phyloP scores from a whole-genome alignment of 2,329 filamentous ascomycete genomes.

The Pyrenophora graminea region DNA sequence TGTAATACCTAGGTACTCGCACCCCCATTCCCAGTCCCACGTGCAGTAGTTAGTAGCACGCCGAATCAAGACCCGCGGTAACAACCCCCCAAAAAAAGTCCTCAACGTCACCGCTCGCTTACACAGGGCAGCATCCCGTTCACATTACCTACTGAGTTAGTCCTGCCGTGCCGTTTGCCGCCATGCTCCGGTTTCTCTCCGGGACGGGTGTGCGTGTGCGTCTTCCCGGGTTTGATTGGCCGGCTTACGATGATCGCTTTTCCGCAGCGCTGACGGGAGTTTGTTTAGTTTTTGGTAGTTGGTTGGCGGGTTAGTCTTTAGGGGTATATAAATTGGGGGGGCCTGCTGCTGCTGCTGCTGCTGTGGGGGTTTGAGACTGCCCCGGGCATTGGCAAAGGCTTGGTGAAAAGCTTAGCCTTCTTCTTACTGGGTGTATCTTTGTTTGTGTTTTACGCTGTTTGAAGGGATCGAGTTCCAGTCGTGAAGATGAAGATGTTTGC shows the following conservation, averaged over 20 bases:
- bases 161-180: background rate
- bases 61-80: too few species aligned
- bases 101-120: background rate
- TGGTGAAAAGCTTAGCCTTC: background rate
- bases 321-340: background rate
- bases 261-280: too few species aligned
- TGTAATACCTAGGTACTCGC: too few species aligned
- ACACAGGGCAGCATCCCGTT: background rate
- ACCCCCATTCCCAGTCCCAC: too few species aligned
- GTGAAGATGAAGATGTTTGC: slow-evolving; percentile 9
- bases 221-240: background rate
- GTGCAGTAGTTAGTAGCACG: too few species aligned
- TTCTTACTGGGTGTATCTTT: background rate
- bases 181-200: background rate
- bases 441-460: background rate
- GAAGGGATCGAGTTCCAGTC: background rate
- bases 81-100: too few species aligned
- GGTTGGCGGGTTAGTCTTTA: too few species aligned
- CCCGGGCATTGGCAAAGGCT: background rate
- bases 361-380: background rate
- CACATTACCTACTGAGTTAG: background rate
- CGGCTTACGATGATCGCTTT: background rate
- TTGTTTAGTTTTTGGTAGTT: too few species aligned
- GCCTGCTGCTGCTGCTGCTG: too few species aligned
- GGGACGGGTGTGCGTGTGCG: background rate